phyloP scores from a whole-genome alignment of 2,329 filamentous ascomycete genomes.

The Neopestalotiopsis sp. region DNA sequence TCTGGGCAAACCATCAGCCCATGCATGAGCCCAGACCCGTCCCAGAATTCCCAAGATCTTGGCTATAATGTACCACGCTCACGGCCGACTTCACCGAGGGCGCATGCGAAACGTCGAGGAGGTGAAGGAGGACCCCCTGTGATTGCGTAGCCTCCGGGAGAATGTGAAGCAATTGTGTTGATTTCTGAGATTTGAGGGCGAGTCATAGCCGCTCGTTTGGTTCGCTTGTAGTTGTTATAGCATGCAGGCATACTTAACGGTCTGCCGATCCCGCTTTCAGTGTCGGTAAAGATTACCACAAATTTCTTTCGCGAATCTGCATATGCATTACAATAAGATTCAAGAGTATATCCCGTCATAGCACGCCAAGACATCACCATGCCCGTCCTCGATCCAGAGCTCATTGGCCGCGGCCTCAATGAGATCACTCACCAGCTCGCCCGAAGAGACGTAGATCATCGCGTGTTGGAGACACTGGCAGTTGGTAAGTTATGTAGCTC shows the following conservation, averaged over 20 bases:
- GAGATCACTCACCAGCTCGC: slow-evolving; percentile 10
- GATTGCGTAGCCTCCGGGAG: neutral
- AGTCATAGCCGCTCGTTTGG: neutral
- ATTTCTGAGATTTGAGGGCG: neutral
- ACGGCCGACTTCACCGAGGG: neutral
- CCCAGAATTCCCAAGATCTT: neutral
- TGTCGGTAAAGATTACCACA: too few species aligned
- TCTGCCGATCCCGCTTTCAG: neutral
- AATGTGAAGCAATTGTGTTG: neutral
- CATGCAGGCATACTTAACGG: neutral
- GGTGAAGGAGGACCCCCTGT: neutral
- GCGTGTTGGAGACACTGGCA: slow-evolving; percentile 12
- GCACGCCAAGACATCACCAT: neutral
- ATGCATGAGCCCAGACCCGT: neutral
- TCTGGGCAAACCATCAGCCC: neutral
- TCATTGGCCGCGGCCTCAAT: slow-evolving; percentile 12
- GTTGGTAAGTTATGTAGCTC: slow-evolving; percentile 1
- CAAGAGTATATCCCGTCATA: neutral
- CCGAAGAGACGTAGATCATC: slow-evolving; percentile 10
- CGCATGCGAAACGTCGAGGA: slow-evolving; percentile 2
- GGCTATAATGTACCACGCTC: neutral
- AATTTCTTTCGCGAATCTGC: neutral
- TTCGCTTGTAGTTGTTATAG: neutral
- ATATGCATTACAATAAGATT: neutral
- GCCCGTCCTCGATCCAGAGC: slow-evolving; percentile 12